A percentile compares a stretch with the other conserved stretches of the same genome.
These are phyloP conservation scores for Monosporascus sp. DNA, from an alignment of 2,329 filamentous ascomycete genomes.

Conservation along the genomic window DNA sequence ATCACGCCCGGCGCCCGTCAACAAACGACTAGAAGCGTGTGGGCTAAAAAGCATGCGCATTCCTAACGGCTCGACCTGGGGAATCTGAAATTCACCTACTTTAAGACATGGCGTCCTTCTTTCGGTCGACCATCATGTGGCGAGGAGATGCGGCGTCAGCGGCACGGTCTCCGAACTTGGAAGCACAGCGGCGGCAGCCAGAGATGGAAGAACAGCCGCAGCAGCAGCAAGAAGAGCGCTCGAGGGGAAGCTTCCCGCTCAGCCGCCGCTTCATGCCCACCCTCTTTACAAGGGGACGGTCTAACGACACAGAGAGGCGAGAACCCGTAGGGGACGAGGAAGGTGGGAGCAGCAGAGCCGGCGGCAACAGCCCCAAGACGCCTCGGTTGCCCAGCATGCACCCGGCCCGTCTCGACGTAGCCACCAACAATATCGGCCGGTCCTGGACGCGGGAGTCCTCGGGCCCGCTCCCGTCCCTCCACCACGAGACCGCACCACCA, in stretches of 20 bases:
- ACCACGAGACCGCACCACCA: conserved; percentile 4
- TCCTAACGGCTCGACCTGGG: conserved; percentile 1
- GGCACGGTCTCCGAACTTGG: conserved; percentile 9
- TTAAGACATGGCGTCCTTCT: conserved; percentile 15
- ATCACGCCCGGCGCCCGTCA: neutral
- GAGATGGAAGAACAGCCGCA: conserved; percentile 14
- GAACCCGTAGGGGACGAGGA: conserved; percentile 3
- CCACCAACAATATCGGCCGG: conserved; percentile 35
- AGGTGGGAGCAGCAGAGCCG: conserved; percentile 8
- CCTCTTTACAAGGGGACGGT: conserved; percentile 11
- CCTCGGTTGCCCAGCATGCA: conserved; percentile 29
- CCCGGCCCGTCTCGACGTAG: conserved; percentile 32
- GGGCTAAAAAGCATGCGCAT: conserved; percentile 13
- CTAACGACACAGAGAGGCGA: conserved; percentile 7
- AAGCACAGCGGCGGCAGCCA: conserved; percentile 10
- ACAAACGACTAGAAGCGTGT: neutral
- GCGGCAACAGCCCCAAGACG: conserved; percentile 42
- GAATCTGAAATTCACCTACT: neutral
- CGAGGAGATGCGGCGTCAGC: conserved; percentile 12
- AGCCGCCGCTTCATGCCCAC: conserved; percentile 10
- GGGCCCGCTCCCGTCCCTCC: conserved; percentile 15
- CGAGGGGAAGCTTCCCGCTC: conserved; percentile 11
- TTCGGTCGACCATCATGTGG: conserved; percentile 14
- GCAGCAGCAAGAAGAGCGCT: conserved; percentile 3
- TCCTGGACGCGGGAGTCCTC: conserved; percentile 33